Percentiles rank a stretch among this genome's conserved stretches.
Conservation (phyloP, 2,329 filamentous ascomycete genomes). For the Chrysoporthe cubensis region DNA sequence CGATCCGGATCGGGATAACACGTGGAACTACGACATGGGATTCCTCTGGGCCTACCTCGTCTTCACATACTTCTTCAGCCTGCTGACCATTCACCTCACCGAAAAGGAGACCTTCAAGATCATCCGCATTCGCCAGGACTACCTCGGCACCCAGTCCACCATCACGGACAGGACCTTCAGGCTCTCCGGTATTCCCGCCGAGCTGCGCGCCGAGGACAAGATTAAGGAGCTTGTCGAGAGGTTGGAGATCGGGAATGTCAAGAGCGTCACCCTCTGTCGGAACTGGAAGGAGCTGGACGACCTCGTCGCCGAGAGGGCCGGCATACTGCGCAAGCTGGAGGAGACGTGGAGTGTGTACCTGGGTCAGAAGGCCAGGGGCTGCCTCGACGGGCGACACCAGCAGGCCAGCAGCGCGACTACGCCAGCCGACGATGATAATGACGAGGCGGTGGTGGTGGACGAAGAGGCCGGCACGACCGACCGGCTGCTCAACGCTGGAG, state of each 20-base stretch:
- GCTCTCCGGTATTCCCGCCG: conserved; percentile 81
- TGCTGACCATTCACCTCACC: conserved; percentile 79
- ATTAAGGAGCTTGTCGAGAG: conserved; percentile 88
- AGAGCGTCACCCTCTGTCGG: conserved; percentile 82
- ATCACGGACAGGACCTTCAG: conserved; percentile 93
- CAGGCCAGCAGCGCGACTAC: background rate
- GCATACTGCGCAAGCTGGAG: conserved; percentile 74
- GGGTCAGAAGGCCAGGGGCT: conserved; percentile 51
- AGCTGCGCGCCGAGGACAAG: conserved; percentile 78
- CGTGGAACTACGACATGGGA: conserved; percentile 39
- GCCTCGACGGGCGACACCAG: conserved; percentile 35
- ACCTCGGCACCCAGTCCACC: conserved; percentile 91
- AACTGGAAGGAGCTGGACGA: conserved; percentile 84
- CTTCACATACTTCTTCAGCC: conserved; percentile 94
- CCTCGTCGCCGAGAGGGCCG: conserved; percentile 69
- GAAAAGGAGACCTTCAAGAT: conserved; percentile 82
- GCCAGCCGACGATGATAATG: conserved; percentile 31
- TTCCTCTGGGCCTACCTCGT: conserved; percentile 92
- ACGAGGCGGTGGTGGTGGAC: conserved; percentile 40
- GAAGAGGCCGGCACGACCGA: conserved; percentile 48
- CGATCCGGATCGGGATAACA: conserved; percentile 32
- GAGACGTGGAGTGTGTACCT: conserved; percentile 79
- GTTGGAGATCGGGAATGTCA: conserved; percentile 86
- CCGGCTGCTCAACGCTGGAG: conserved; percentile 31
- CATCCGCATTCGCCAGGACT: conserved; percentile 84